Percentiles rank a stretch among this genome's conserved stretches.
Evolutionary conservation across 2,329 filamentous ascomycete genomes (phyloP).

Genomic region (Penicillium sp.): DNA sequence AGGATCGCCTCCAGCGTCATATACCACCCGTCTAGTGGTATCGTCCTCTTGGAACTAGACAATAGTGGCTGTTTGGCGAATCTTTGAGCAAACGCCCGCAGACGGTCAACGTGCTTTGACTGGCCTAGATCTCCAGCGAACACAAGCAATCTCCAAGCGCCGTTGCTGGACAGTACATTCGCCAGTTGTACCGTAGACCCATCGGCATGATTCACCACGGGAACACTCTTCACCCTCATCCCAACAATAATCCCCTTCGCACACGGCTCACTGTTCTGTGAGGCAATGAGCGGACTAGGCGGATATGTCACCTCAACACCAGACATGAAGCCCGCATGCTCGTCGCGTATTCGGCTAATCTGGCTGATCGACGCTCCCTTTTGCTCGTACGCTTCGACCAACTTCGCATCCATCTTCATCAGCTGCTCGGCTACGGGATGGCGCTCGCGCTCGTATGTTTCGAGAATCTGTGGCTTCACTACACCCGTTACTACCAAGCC

Average conservation of each 20-base stretch:
- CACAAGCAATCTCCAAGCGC: conserved; percentile 26
- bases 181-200: conserved; percentile 14
- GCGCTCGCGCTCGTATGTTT: conserved; percentile 60
- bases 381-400: conserved; percentile 11
- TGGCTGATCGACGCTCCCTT: neutral
- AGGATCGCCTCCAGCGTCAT: neutral
- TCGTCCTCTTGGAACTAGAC: neutral
- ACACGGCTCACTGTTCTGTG: neutral
- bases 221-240: conserved; percentile 19
- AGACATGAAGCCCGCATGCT: conserved; percentile 14
- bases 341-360: conserved; percentile 2
- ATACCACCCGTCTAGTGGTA: neutral
- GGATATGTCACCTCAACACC: conserved; percentile 28
- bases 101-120: conserved; percentile 7
- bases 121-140: conserved; percentile 24
- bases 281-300: conserved; percentile 28
- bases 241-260: conserved; percentile 23
- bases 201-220: conserved; percentile 20
- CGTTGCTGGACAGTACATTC: conserved; percentile 21
- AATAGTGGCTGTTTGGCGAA: neutral
- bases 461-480: conserved; percentile 47
- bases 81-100: conserved; percentile 1
- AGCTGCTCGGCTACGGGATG: conserved; percentile 68
- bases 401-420: conserved; percentile 62
- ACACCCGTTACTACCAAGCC: conserved; percentile 52